A percentile compares a stretch with the other conserved stretches of the same genome.
phyloP scores from a whole-genome alignment of 129 eudicot genomes.

The Tagetes erecta region DNA sequence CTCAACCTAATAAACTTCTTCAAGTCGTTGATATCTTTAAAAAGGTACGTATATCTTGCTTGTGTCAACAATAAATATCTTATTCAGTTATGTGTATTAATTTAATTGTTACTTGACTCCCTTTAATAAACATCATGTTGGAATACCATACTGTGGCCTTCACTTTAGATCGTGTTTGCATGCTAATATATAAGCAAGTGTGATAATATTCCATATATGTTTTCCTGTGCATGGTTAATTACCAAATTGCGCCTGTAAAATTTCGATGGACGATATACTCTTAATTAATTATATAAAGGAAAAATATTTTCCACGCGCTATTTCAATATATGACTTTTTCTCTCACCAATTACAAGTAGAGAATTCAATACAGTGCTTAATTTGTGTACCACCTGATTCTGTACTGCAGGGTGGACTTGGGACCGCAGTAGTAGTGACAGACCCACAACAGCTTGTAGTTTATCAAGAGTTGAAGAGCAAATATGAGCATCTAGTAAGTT shows the following conservation, averaged over 20 bases:
- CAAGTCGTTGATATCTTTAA: background rate
- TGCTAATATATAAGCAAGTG: background rate
- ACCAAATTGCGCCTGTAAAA: background rate
- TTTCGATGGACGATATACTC: background rate
- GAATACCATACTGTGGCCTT: background rate
- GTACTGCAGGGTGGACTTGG: conserved; percentile 44
- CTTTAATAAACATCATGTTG: conserved; percentile 6
- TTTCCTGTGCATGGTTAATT: background rate
- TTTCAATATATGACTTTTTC: background rate
- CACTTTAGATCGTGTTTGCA: background rate
- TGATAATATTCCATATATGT: background rate
- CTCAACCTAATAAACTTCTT: background rate
- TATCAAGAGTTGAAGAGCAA: conserved; percentile 59
- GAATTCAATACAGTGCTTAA: background rate
- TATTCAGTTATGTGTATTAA: background rate
- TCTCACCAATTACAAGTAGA: background rate
- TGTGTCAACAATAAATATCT: background rate
- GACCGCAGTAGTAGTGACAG: conserved; percentile 44
- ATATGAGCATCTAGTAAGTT: conserved; percentile 59
- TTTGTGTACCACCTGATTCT: conserved; percentile 3
- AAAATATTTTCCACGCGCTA: background rate
- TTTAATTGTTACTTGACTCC: conserved; percentile 1
- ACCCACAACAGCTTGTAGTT: conserved; percentile 49
- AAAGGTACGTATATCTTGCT: background rate
- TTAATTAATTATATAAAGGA: background rate